Conservation (phyloP, 2,329 filamentous ascomycete genomes). For the Xylariales sp. region DNA sequence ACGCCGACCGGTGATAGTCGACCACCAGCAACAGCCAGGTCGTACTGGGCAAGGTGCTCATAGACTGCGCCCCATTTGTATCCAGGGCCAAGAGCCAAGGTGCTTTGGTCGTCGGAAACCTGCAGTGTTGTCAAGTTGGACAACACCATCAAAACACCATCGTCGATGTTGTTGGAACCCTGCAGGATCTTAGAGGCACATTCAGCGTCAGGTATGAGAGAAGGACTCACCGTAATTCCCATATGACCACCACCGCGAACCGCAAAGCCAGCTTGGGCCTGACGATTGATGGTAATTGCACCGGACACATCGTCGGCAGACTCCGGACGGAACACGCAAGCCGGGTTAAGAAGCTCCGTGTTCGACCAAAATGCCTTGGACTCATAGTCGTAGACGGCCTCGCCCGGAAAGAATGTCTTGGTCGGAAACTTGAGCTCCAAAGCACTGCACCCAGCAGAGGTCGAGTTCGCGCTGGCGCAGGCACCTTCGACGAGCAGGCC, state of each 20-base stretch:
- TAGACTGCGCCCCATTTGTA: slow-evolving; percentile 11
- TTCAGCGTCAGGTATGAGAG: background rate
- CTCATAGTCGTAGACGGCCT: slow-evolving; percentile 26
- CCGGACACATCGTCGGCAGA: slow-evolving; percentile 20
- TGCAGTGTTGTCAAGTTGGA: slow-evolving; percentile 13
- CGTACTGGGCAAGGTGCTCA: slow-evolving; percentile 5
- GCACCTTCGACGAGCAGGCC: background rate
- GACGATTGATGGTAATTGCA: slow-evolving; percentile 18
- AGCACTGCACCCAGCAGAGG: slow-evolving; percentile 6
- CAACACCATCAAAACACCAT: slow-evolving; percentile 11
- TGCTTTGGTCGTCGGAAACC: slow-evolving; percentile 19
- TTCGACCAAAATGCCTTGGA: slow-evolving; percentile 30
- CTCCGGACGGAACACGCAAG: slow-evolving; percentile 29
- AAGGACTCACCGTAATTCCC: slow-evolving; percentile 24
- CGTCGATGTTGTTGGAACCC: slow-evolving; percentile 14
- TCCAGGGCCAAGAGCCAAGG: slow-evolving; percentile 10
- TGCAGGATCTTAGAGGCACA: slow-evolving; percentile 7
- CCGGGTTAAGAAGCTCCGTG: slow-evolving; percentile 27
- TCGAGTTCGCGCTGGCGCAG: background rate
- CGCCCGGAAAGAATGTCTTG: slow-evolving; percentile 19
- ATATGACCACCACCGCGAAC: slow-evolving; percentile 30
- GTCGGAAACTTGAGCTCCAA: slow-evolving; percentile 10
- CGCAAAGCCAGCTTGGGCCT: slow-evolving; percentile 19
- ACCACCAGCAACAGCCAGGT: slow-evolving; percentile 10
- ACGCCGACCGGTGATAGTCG: slow-evolving; percentile 12